These are phyloP conservation scores for Thuja plicata DNA, from an alignment of 83 land plant species.

Conservation along the genomic window DNA sequence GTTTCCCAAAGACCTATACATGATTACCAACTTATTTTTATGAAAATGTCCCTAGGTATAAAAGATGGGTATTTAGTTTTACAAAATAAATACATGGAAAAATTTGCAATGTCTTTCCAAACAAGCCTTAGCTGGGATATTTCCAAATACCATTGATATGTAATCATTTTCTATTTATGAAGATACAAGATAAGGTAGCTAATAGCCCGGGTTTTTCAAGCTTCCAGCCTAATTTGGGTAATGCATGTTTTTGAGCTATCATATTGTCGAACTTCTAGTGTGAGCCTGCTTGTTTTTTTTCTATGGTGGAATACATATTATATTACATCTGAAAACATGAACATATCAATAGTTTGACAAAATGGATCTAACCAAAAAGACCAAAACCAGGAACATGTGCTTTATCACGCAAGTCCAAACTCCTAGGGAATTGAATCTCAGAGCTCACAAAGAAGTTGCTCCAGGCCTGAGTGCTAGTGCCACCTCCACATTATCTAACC, in stretches of 20 bases:
- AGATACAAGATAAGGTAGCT: not conserved
- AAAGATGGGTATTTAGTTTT: conserved; percentile 25
- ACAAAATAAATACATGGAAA: not conserved
- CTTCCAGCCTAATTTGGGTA: not conserved
- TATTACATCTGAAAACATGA: not conserved
- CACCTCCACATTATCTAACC: no score
- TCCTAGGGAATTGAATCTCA: no score
- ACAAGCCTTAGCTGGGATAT: not conserved
- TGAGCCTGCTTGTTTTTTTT: not conserved
- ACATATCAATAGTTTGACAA: not conserved
- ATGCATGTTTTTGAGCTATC: not conserved
- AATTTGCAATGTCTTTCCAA: not conserved
- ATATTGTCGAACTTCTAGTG: not conserved
- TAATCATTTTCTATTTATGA: not conserved
- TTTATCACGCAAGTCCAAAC: no score
- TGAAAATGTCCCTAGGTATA: no score
- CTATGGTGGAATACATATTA: not conserved
- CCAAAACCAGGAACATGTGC: no score
- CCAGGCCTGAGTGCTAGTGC: no score
- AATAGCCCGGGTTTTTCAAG: not conserved
- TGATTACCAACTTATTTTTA: no score
- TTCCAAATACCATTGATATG: not conserved
- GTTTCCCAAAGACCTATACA: no score
- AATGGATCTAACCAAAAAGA: not conserved
- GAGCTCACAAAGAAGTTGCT: no score